These are phyloP conservation scores for Dalechampia spathulata DNA, from an alignment of 441 rosid species.

Conservation along the genomic window DNA sequence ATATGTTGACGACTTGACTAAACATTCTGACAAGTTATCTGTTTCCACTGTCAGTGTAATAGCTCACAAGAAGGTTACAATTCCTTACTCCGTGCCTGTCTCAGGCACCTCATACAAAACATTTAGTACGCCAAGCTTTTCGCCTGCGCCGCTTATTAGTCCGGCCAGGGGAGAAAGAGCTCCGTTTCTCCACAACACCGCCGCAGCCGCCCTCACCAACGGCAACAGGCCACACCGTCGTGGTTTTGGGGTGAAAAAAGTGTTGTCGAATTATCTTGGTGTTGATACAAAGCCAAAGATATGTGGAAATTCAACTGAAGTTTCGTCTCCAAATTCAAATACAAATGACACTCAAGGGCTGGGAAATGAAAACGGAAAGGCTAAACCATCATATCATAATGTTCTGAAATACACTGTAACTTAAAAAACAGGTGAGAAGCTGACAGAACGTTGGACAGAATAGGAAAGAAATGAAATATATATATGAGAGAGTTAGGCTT, in stretches of 20 bases:
- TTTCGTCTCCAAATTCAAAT: constrained; percentile 23
- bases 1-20: constrained; percentile 76
- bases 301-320: constrained; percentile 38
- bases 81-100: constrained; percentile 46
- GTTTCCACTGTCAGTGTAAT: constrained; percentile 39
- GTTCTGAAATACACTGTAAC: constrained; percentile 27
- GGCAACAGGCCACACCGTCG: constrained; percentile 41
- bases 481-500: constrained; percentile 8
- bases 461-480: background rate
- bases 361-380: constrained; percentile 27
- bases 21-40: constrained; percentile 52
- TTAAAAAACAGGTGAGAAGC: constrained; percentile 2
- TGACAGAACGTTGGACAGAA: background rate
- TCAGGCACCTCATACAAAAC: constrained; percentile 47
- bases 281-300: constrained; percentile 49
- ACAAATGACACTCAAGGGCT: constrained; percentile 21
- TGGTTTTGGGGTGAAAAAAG: constrained; percentile 76
- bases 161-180: constrained; percentile 55
- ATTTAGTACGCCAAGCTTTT: constrained; percentile 61
- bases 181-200: constrained; percentile 32
- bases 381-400: constrained; percentile 15
- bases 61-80: constrained; percentile 40
- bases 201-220: constrained; percentile 23
- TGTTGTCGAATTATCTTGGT: constrained; percentile 57
- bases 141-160: constrained; percentile 44